Base-by-base conservation (phyloP, 176 grass and related monocot species). In the Raddia guianensis region DNA sequence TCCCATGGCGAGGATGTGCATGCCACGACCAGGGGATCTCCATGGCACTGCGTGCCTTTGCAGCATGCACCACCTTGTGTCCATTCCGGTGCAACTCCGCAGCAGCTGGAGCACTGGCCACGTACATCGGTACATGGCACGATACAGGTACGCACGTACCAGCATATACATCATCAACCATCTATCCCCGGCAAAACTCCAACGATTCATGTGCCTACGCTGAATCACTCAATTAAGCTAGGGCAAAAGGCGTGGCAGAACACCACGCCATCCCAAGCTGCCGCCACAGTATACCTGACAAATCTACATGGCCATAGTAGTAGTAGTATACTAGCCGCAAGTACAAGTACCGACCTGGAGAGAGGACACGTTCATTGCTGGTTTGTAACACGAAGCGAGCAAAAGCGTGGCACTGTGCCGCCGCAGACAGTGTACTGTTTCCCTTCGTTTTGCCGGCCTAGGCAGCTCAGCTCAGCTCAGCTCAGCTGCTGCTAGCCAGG, bases 401-500 rank as follows among this genome's bases (percentile, higher is more conserved):
- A 8, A 13, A 46, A 40, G 37, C 27, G 19, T 32, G 5, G 43
- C 6, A 34, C 13, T 34, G 53, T 13, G n/a, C 27, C 27, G 27
- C 27, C 27, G 27, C n/a, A 42, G 46, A 21, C 45, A 33, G 0
- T 5, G 71, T 3, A 73, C n/a, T 12, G 52, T 20, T 63, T 63
- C 34, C 65, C 60, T 56, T 27, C 82, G 67, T 47, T 65, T 60
- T 75, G 47, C 71, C 37, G 52, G 51, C 35, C 50, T 66, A 71
- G 18, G 27, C 1, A 27, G 27, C 27, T 27, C 27, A 27, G 27
- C 27, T 27, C 27, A 27, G 27, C 0, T 27, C 27, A 27, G 27
- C 27, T 27, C 27, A 27, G 27, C 27, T 27, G 27, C 27, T 27
- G 27, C 71, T 69, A 27, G 15, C 53, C 33, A 27, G 53, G 8